Conservation (phyloP, 164 flowering plant genomes). For the Cinnamomum chago region DNA sequence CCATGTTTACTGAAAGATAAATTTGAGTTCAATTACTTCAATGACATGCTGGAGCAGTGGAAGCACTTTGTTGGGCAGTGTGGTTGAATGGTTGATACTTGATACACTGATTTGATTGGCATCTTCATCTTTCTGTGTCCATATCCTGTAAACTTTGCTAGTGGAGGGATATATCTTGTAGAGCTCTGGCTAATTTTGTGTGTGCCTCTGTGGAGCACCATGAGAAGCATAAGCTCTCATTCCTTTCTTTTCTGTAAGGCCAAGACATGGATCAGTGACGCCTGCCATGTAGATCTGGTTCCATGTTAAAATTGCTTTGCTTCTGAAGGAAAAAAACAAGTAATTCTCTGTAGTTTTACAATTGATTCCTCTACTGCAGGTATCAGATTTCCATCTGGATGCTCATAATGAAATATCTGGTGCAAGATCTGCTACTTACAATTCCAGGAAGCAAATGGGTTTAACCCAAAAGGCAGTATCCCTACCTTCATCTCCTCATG, state of each 20-base stretch:
- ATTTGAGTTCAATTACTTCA: neutral
- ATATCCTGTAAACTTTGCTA: neutral
- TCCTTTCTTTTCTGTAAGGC: neutral
- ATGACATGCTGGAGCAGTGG: neutral
- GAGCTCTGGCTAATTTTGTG: no score
- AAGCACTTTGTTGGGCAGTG: neutral
- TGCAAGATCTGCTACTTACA: constrained; percentile 37
- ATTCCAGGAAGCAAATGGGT: constrained; percentile 39
- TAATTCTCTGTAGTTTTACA: neutral
- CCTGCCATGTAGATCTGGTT: no score
- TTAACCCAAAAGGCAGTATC: constrained; percentile 77
- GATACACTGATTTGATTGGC: neutral
- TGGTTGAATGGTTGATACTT: neutral
- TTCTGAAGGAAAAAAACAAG: neutral
- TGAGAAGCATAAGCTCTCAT: neutral
- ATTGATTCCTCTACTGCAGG: constrained; percentile 29
- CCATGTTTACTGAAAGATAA: no score
- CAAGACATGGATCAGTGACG: no score
- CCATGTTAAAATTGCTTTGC: no score
- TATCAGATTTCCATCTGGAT: constrained; percentile 36
- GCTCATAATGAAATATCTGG: constrained; percentile 42
- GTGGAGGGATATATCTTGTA: no score
- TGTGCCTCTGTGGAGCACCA: no score
- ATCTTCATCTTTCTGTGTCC: neutral
- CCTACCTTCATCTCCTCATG: constrained; percentile 91